Base-by-base conservation (phyloP, 345 rosid species). In the Eucalyptus coolabah region DNA sequence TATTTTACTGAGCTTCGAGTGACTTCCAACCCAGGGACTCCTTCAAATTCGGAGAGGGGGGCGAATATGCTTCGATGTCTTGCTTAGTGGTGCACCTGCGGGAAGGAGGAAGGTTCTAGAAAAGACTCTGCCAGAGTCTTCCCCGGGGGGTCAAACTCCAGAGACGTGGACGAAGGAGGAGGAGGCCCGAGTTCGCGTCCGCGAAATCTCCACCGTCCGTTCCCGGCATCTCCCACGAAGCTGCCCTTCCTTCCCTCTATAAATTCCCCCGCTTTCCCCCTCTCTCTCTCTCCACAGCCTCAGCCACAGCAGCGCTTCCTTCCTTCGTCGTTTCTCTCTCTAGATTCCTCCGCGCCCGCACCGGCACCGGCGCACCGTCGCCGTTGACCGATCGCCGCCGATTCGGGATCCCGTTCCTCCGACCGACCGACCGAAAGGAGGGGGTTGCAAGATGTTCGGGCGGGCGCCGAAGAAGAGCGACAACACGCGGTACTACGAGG, bases 391-490 rank as follows among this genome's bases (percentile, higher is more conserved):
- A 60, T 88, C 85, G 44, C 14, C 40, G 11, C 14, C 51, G 53
- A 45, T 88, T 12, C 53, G 89, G 30, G 85, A 40, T 77, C 47
- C 85, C 28, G 18, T 63, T 77, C 47, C 85, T 77, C 85, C 85
- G 30, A 28, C 4, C 65, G 32, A 26, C 30, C 34, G 92, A 92
- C 6, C 13, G 67, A 28, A 26, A 9, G 7, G 65, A 6, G 69
- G 4, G 69, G 32, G 8, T n/a, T 32, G 16, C 32, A 63, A 63
- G 90, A 97, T 97, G 99, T 96, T 96, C 86, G 98, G 97, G 42
- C 93, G 98, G 88, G 94, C 94, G 83, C 95, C 97, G 81, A 96
- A 92, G 96, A 96, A 96, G 93, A 95, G 99, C 92, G 93, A 96
- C 83, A 95, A 95, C 92, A 93, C 95, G 21, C 95, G 91, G 94